phyloP scores from a whole-genome alignment of 352 stramenopile genomes.

The Blastocystis sp. region DNA sequence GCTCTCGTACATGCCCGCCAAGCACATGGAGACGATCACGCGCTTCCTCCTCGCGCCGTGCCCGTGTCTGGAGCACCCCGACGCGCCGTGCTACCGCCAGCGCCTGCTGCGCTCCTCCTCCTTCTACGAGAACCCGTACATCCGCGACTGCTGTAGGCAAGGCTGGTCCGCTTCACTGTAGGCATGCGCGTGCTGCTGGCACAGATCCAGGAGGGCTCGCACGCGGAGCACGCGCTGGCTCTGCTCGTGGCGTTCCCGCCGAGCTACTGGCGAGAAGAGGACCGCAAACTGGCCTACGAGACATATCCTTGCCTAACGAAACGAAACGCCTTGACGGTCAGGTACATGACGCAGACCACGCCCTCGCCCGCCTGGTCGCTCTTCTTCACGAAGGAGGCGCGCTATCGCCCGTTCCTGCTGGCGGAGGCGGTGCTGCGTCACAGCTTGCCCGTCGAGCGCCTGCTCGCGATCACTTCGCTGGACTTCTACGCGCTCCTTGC shows the following conservation, averaged over 20 bases:
- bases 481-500: slow-evolving; percentile 32
- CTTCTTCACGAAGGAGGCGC: slow-evolving; percentile 49
- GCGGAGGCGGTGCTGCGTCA: background rate
- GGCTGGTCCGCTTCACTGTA: background rate
- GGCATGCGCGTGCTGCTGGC: background rate
- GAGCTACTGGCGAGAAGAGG: slow-evolving; percentile 21
- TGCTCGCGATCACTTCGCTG: background rate
- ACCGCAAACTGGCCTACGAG: background rate
- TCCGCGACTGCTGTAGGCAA: slow-evolving; percentile 5
- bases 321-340: background rate
- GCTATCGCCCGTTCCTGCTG: background rate
- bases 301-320: slow-evolving; percentile 13
- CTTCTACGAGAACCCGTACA: slow-evolving; percentile 39
- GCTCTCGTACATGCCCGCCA: slow-evolving; percentile 18
- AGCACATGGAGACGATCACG: background rate
- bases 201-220: background rate
- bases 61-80: slow-evolving; percentile 10
- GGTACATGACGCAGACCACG: background rate
- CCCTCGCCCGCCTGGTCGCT: background rate
- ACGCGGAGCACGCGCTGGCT: background rate
- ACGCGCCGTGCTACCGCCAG: slow-evolving; percentile 20
- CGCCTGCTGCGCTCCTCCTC: slow-evolving; percentile 42
- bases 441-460: background rate
- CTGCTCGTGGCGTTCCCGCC: slow-evolving; percentile 35
- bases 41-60: slow-evolving; percentile 16